Evolutionary conservation across 768 basidiomycete species (phyloP), one percentile per base, ranked within the genome.

Genomic region (Cystobasidium onofrii): DNA sequence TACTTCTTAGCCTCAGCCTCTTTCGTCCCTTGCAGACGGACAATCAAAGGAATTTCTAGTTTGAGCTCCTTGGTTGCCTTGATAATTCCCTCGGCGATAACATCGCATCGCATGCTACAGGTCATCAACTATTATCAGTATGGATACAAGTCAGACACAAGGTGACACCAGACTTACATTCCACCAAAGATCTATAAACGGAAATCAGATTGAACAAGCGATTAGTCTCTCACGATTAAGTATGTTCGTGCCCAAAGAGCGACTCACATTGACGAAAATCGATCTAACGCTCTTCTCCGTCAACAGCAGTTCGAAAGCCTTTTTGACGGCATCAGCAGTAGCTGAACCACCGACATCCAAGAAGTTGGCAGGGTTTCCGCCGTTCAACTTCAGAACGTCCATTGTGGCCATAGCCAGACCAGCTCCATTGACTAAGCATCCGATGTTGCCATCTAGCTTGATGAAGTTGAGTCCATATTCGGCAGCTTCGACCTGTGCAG

Each of bases 321-420:
- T 98, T 86, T 98, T 99, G 78, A 99, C 96, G 3, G 96, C 97
- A 80, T 96, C 91, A n/a, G 96, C 93, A 17, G 95, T 98, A 39
- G 96, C 96, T 78, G 95, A 94, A 25, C 75, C 96, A 84, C 96
- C 96, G 72, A 97, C 94, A 78, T 99, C 96, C 75, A 98, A 85
- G 86, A 99, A 99, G 82, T 99, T 98, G 69, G 96, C 96, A 3
- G 96, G 96, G 78, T 94, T 89, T 64, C 92, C 96, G 62, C 96
- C 96, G 80, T 97, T 91, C 64, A 96, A 84, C 61, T 93, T 87
- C 72, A 99, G 85, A n/a, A 98, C 95, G 79, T 99, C 96, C 96
- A 99, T 98, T 71, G 96, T 99, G 43, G 96, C 96, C 96, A 99
- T 99, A 64, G 96, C 96, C 75, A 99, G 84, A 79, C 96, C 96